Base-by-base conservation (phyloP, 2,329 filamentous ascomycete species). In the Neonectria hederae region DNA sequence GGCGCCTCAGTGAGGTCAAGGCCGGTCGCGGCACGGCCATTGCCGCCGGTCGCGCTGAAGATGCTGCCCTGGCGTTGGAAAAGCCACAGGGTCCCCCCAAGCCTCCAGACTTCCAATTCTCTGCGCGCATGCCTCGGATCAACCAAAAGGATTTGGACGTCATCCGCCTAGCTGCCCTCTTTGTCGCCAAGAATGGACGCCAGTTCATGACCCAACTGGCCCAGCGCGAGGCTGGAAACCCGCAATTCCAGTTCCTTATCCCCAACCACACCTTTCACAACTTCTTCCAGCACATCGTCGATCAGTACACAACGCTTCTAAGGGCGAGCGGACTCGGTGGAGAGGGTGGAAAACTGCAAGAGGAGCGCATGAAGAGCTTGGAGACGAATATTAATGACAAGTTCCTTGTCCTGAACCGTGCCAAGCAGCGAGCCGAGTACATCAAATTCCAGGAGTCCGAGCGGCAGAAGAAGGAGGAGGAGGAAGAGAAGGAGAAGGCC, bases 221-320 rank as follows among this genome's bases (percentile, higher is more conserved):
- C 24, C 95, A 97, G 80, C 89, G 93, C 69, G 95, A 99, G 82
- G 87, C 92, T 19, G 88, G 91, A 75, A 98, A 97, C 79, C 94
- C 90, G 70, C 95, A 99, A 77, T 99, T 98, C 78, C 94, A 97
- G 79, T 99, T 99, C 76, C 84, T 99, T 57, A 90, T 95, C 58
- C 93, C 94, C 17, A 97, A 97, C 75, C 96, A 99, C 83, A 97
- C 93, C 74, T 90, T 97, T 67, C 94, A 98, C 82, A 94, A 95
- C 77, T 98, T 96, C 82, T 98, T 97, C 80, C 92, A 93, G 72
- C 89, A 94, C 68, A 86, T 97, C 64, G 90, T 97, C 65, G 95
- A 98, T 71, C 96, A 99, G 77, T 98, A 98, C 79, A 92, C 91
- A n/a, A 85, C 90, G 55, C 82, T 97, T 30, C 76, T 97, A 60